Evolutionary conservation across 208 protist genomes (phyloP).

Genomic region (Wallacemonas collosoma): DNA sequence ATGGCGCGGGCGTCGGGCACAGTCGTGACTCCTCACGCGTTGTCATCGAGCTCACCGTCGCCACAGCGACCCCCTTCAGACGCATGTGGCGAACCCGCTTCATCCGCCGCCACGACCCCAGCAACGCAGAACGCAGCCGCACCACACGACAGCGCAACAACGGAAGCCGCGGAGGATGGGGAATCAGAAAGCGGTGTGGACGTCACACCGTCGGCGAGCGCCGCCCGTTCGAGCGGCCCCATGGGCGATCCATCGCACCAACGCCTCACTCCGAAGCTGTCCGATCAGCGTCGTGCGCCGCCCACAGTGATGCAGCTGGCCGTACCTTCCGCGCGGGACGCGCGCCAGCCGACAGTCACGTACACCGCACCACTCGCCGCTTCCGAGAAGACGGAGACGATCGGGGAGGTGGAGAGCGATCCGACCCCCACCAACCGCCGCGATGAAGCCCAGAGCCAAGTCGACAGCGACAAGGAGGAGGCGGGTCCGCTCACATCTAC

Average conservation of each 20-base stretch:
- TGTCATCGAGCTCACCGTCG: neutral
- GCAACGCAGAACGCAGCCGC: too few species aligned
- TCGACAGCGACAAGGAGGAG: neutral
- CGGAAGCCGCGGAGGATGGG: too few species aligned
- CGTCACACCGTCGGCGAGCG: neutral
- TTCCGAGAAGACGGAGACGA: too few species aligned
- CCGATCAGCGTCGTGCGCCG: neutral
- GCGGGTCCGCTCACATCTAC: neutral
- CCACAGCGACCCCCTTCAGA: neutral
- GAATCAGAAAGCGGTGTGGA: too few species aligned
- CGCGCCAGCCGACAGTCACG: too few species aligned
- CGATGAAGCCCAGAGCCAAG: too few species aligned
- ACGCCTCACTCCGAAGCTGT: neutral
- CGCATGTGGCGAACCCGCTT: neutral
- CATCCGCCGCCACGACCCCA: too few species aligned
- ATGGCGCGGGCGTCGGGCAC: too few species aligned
- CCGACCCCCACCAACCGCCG: too few species aligned
- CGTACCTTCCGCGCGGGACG: neutral
- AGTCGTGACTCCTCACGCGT: neutral
- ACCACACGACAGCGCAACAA: too few species aligned
- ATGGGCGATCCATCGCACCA: neutral
- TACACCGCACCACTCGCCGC: too few species aligned
- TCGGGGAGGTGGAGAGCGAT: too few species aligned
- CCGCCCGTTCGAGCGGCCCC: neutral
- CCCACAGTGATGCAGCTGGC: neutral